Evolutionary conservation across 495 filamentous ascomycete species (phyloP).

Genomic region (Xylaria palmicola): DNA sequence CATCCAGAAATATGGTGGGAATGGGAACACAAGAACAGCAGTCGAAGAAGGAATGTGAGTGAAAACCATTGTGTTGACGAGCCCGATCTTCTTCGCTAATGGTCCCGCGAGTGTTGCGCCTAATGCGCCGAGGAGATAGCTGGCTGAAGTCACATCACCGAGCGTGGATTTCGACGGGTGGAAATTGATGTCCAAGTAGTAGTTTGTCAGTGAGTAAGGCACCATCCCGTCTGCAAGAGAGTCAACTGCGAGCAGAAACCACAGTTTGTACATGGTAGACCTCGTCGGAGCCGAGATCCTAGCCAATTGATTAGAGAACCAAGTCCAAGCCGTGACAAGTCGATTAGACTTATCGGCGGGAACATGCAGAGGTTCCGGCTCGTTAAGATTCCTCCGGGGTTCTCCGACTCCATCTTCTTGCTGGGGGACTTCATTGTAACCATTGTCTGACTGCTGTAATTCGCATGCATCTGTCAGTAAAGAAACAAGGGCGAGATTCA

Average conservation of each 20-base stretch:
- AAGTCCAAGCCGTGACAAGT: constrained; percentile 26
- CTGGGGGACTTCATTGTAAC: constrained; percentile 47
- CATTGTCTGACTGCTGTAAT: constrained; percentile 33
- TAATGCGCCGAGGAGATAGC: constrained; percentile 63
- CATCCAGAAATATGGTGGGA: constrained; percentile 55
- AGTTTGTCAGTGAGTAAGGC: constrained; percentile 68
- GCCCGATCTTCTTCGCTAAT: constrained; percentile 72
- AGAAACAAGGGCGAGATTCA: constrained; percentile 64
- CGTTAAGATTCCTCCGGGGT: constrained; percentile 1
- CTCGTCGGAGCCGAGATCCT: constrained; percentile 58
- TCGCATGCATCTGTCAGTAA: constrained; percentile 63
- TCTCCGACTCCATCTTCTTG: constrained; percentile 22
- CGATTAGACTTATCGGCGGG: constrained; percentile 18
- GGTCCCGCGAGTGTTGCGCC: constrained; percentile 74
- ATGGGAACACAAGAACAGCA: constrained; percentile 66
- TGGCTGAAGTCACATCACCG: constrained; percentile 66
- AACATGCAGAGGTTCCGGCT: constrained; percentile 5
- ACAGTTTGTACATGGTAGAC: constrained; percentile 65
- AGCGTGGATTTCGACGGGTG: constrained; percentile 64
- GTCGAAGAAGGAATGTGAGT: constrained; percentile 77
- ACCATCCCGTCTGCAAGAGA: constrained; percentile 77
- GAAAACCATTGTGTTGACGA: constrained; percentile 86
- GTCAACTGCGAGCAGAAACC: constrained; percentile 75
- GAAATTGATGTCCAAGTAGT: constrained; percentile 79
- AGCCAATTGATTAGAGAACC: constrained; percentile 37